Evolutionary conservation across 1,284 basidiomycete genomes (phyloP).

Genomic region (Schizophyllum amplum): DNA sequence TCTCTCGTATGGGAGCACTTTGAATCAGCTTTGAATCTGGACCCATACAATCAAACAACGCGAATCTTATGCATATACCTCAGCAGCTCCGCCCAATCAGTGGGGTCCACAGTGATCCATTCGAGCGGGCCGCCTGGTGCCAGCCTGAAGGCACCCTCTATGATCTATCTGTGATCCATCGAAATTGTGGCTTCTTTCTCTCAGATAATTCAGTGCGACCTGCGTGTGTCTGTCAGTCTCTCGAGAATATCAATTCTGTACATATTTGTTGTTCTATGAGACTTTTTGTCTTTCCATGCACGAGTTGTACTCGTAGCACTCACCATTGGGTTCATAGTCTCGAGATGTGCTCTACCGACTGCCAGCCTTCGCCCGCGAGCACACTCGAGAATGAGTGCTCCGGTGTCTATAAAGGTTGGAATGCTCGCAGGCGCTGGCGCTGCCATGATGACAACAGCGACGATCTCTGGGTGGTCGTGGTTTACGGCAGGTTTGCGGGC

Average conservation of each 20-base stretch:
- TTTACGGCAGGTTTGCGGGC: not conserved
- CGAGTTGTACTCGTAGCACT: no score
- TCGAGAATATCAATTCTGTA: not conserved
- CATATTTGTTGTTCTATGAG: not conserved
- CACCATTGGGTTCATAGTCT: no score
- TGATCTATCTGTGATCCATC: not conserved
- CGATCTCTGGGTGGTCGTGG: not conserved
- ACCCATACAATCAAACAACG: not conserved
- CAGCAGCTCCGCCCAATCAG: not conserved
- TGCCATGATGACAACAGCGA: not conserved
- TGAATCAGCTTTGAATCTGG: not conserved
- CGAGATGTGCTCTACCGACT: not conserved
- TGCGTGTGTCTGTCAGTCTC: not conserved
- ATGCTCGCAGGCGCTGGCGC: not conserved
- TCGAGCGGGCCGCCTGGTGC: not conserved
- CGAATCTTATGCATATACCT: not conserved
- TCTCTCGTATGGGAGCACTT: not conserved
- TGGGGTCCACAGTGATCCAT: not conserved
- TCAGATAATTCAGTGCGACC: not conserved
- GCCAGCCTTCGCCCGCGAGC: not conserved
- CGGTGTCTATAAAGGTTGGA: not conserved
- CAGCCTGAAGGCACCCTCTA: not conserved
- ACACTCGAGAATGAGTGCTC: not conserved
- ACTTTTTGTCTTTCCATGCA: no score
- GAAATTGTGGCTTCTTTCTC: not conserved